Base-by-base conservation (phyloP, 2,329 filamentous ascomycete genomes). In the Pseudogymnoascus pannorum region DNA sequence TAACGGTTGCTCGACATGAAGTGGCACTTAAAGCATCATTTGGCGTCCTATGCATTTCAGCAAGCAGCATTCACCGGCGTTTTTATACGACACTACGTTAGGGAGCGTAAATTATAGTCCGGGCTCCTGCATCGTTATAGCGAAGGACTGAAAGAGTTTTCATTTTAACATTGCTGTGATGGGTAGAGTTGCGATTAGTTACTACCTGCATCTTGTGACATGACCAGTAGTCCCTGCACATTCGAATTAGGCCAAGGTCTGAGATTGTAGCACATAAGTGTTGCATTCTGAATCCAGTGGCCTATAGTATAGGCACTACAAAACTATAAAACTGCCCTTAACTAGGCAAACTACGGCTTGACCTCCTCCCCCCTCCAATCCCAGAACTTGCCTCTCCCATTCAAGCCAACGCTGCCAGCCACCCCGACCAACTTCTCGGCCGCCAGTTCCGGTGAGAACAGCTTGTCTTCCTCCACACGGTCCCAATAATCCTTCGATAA, bases 401-500 rank as follows among this genome's bases (percentile, higher is more conserved):
- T 75, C 11, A 80, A 40, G 1, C 71, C 70, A 61, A 83, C 73
- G 4, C 73, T 70, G 36, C 72, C 74, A 4, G 87, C 73, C 6
- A 92, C 83, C 33, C 80, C 76, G 24, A 87, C 72, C 74, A 94
- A 74, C 71, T 79, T 81, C 75, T 83, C 82, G 0, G 83, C 89
- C 18, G 87, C 85, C 69, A 81, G 86, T 64, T 87, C 85, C 1
- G 84, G 78, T 63, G 79, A 83, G 66, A 93, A 86, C 66, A 94
- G 74, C 72, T 87, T 85, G 1, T 70, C 78, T 66, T 81, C 78
- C 51, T 78, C 78, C 42, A 88, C 85, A 40, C 78, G 83, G 0
- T 70, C 77, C 89, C 89, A 93, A 70, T 89, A 94, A 44, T 85
- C 85, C 68, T 78, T 80, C 65, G 86, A 91, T 64, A 95, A 75